Base-by-base conservation (phyloP, 2,329 filamentous ascomycete genomes). In the Aspergillus tamarii region DNA sequence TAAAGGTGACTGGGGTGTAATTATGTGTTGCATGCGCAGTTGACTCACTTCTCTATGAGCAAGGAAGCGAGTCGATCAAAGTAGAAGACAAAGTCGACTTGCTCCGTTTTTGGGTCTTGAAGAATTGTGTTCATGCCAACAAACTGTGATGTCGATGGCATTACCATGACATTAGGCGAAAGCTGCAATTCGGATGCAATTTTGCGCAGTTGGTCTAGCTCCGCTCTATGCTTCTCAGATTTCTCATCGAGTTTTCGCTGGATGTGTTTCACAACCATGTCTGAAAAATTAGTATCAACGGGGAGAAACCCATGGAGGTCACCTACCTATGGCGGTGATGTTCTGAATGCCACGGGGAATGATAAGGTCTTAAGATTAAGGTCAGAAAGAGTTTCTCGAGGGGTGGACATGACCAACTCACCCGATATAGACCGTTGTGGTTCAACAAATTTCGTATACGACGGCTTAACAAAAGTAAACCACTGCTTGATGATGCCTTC, bases 401-500 rank as follows among this genome's bases (percentile, higher is more conserved):
- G n/a, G 16, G 5, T 36, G 2, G 5, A 21, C 11, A 34, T 5
- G 6, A 7, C 21, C 39, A 14, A 76, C 82, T 72, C 80, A 91
- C 89, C 89, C 70, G 93, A 93, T 55, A 94, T 89, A 70, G 93
- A 91, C 61, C 93, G 86, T 77, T 99, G 95, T 39, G 95, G 95
- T 67, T 96, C 91, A 62, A 99, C 95, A 74, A 88, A 98, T 84
- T 91, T 92, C 77, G 94, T 91, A 72, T 96, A 98, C 74, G 98
- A 98, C 3, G 95, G 95, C 79, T 99, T 99, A 50, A 99, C 95
- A 75, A 91, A 99, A 12, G 82, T 83, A 76, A 98, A 97, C 95
- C 95, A 99, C 77, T 99, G 95, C 79, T 98, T 98, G 77, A 99
- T 94, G 73, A 94, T 94, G 46, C 95, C 95, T 75, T 97, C 91